These are phyloP conservation scores for Blastocystis sp. DNA, from an alignment of 352 stramenopile genomes.

Conservation along the genomic window DNA sequence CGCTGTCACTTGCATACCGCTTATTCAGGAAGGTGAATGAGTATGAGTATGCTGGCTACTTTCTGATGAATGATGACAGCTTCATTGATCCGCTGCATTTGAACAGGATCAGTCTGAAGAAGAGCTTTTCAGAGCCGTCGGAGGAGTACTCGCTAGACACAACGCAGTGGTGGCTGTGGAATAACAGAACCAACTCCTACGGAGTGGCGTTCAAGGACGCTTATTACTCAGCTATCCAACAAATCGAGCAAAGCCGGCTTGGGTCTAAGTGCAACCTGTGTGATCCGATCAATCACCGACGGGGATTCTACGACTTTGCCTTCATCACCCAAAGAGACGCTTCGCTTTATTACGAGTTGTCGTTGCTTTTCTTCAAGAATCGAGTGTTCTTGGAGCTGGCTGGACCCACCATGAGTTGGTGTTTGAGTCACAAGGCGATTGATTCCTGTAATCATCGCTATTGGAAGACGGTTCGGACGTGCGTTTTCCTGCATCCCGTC, in stretches of 20 bases:
- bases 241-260: slow-evolving; percentile 11
- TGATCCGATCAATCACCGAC: slow-evolving; percentile 2
- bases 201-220: slow-evolving; percentile 3
- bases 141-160: neutral
- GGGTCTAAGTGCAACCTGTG: neutral
- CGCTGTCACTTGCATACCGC: neutral
- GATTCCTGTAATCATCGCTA: slow-evolving; percentile 40
- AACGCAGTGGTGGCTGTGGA: neutral
- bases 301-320: slow-evolving; percentile 30
- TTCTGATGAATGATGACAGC: slow-evolving; percentile 46
- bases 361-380: slow-evolving; percentile 39
- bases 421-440: slow-evolving; percentile 40
- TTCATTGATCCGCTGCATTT: slow-evolving; percentile 28
- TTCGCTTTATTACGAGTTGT: neutral
- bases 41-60: slow-evolving; percentile 31
- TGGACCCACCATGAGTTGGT: slow-evolving; percentile 50
- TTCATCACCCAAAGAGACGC: slow-evolving; percentile 10
- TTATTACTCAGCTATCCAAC: neutral
- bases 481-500: slow-evolving; percentile 56
- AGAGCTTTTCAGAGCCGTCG: slow-evolving; percentile 40
- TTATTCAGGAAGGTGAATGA: neutral
- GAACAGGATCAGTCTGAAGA: neutral
- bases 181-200: slow-evolving; percentile 11
- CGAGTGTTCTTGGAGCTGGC: slow-evolving; percentile 56
- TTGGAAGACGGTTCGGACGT: slow-evolving; percentile 33